Evolutionary conservation across 2,329 filamentous ascomycete species (phyloP).

Genomic region (Hymenoscyphus salicellus): DNA sequence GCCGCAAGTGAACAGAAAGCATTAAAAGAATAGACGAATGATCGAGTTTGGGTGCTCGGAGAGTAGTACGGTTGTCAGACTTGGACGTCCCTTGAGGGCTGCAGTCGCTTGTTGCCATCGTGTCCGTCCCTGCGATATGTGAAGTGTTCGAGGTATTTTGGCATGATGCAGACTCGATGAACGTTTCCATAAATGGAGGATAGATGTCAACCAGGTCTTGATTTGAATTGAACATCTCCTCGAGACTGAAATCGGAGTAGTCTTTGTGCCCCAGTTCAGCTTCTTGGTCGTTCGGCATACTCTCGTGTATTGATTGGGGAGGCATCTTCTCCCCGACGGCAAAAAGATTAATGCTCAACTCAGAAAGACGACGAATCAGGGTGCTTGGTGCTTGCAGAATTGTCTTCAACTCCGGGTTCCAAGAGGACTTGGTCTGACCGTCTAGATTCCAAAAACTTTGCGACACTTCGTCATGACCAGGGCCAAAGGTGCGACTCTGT

Average conservation of each 20-base stretch:
- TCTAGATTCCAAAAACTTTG: background rate
- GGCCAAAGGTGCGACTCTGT: background rate
- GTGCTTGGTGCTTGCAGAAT: constrained; percentile 2
- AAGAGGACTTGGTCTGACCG: background rate
- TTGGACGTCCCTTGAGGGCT: too few relatives aligned
- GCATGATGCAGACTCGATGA: constrained; percentile 6
- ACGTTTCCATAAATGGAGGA: constrained; percentile 21
- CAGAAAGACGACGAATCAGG: constrained; percentile 24
- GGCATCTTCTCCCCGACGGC: constrained; percentile 23
- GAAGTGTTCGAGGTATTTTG: constrained; percentile 1
- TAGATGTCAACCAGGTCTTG: constrained; percentile 27
- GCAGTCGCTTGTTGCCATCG: background rate
- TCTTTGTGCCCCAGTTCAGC: background rate
- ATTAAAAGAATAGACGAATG: constrained; percentile 25
- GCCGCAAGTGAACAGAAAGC: constrained; percentile 29
- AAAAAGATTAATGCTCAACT: constrained; percentile 25
- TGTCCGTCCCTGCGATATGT: background rate
- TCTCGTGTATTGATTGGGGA: constrained; percentile 24
- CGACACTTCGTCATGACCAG: background rate
- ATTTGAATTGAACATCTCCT: constrained; percentile 24
- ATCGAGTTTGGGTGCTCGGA: constrained; percentile 17
- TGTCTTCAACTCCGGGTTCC: background rate
- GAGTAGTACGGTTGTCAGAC: background rate
- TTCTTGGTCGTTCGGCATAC: background rate
- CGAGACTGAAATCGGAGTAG: constrained; percentile 17